These are phyloP conservation scores for Pyrus betulifolia DNA, from an alignment of 306 rosid species.

Conservation along the genomic window DNA sequence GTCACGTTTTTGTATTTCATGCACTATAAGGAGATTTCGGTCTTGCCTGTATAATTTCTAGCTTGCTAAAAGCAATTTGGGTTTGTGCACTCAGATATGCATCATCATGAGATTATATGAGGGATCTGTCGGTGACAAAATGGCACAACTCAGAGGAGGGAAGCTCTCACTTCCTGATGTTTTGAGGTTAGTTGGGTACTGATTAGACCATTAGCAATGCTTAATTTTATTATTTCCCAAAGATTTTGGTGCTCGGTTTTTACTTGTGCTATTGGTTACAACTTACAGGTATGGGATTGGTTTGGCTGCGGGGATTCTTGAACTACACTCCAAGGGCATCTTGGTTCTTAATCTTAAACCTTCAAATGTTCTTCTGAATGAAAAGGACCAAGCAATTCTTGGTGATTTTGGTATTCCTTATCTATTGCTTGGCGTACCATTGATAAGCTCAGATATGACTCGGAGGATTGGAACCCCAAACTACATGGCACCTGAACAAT, in stretches of 20 bases:
- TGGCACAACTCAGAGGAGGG: constrained; percentile 71
- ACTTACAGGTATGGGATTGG: constrained; percentile 63
- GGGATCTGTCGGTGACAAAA: constrained; percentile 85
- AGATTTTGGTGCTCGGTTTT: background rate
- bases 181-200: constrained; percentile 51
- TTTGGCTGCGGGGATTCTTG: constrained; percentile 60
- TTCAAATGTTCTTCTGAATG: constrained; percentile 54
- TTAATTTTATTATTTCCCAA: background rate
- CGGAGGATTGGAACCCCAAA: constrained; percentile 79
- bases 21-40: constrained; percentile 1
- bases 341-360: constrained; percentile 81
- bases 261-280: constrained; percentile 20
- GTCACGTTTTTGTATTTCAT: constrained; percentile 7
- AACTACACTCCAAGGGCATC: constrained; percentile 63
- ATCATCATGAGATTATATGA: constrained; percentile 71
- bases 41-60: background rate
- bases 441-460: constrained; percentile 44
- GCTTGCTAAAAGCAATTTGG: constrained; percentile 10
- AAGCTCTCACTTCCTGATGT: constrained; percentile 55
- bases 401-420: constrained; percentile 88
- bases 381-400: constrained; percentile 63
- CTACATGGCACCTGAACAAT: constrained; percentile 98
- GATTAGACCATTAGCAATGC: constrained; percentile 5
- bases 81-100: constrained; percentile 48
- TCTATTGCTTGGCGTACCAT: constrained; percentile 59